Conservation (phyloP, 352 stramenopile genomes). For the Pythium rishiriense region DNA sequence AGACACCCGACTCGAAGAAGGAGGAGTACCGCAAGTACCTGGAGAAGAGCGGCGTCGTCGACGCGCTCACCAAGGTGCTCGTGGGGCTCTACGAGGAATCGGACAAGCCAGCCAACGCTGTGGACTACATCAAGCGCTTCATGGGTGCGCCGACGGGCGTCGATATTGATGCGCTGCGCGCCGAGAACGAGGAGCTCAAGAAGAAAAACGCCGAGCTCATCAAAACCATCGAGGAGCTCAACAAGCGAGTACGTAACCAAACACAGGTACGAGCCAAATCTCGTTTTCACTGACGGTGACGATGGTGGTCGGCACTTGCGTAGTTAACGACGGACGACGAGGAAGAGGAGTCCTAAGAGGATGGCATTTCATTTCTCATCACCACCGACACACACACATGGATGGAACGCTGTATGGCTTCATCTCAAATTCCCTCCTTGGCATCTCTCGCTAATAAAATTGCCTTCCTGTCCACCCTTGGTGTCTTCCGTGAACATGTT, state of each 20-base stretch:
- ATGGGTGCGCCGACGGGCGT: conserved; percentile 91
- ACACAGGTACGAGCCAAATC: not conserved
- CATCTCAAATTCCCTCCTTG: not conserved
- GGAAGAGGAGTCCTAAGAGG: conserved; percentile 47
- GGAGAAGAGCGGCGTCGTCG: conserved; percentile 96
- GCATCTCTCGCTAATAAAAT: conserved; percentile 26
- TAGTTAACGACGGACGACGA: conserved; percentile 69
- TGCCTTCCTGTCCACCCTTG: not conserved
- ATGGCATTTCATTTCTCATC: not conserved
- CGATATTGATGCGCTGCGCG: conserved; percentile 86
- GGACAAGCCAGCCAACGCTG: conserved; percentile 94
- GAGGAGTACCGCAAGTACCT: conserved; percentile 99
- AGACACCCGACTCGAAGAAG: conserved; percentile 97
- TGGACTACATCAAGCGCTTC: conserved; percentile 98
- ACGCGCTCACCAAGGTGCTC: conserved; percentile 97
- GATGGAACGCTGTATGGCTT: not conserved
- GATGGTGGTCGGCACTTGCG: not conserved
- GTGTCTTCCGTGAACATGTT: not conserved
- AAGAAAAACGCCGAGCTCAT: conserved; percentile 91
- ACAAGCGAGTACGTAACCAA: conserved; percentile 65
- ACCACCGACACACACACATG: not conserved
- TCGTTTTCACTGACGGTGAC: not conserved
- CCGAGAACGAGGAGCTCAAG: conserved; percentile 92
- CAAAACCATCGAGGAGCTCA: conserved; percentile 90
- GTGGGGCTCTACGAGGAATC: conserved; percentile 96